phyloP scores from a whole-genome alignment of 2,329 filamentous ascomycete genomes.

The Rhynchosporium secalis region DNA sequence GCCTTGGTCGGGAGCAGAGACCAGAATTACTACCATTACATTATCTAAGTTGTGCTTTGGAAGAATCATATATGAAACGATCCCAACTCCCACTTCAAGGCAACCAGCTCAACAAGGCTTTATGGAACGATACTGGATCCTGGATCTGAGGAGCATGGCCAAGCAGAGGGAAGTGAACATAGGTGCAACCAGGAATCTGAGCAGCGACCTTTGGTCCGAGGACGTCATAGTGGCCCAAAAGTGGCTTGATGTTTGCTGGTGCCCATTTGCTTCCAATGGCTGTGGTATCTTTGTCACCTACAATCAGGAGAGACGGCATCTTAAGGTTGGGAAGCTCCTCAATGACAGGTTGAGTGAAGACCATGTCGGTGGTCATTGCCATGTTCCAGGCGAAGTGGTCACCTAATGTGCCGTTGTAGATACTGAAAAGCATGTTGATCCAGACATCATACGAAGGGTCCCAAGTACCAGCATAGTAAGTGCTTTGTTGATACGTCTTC shows the following conservation, averaged over 20 bases:
- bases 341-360: slow-evolving; percentile 53
- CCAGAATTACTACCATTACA: background rate
- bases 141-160: slow-evolving; percentile 57
- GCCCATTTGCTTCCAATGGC: slow-evolving; percentile 55
- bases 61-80: background rate
- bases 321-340: slow-evolving; percentile 51
- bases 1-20: background rate
- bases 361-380: slow-evolving; percentile 54
- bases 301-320: slow-evolving; percentile 49
- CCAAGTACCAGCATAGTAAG: slow-evolving; percentile 54
- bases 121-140: slow-evolving; percentile 48
- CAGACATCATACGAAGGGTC: slow-evolving; percentile 52
- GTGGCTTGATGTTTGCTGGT: slow-evolving; percentile 44
- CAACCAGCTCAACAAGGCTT: slow-evolving; percentile 49
- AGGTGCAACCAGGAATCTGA: slow-evolving; percentile 46
- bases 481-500: slow-evolving; percentile 48
- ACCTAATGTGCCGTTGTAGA: slow-evolving; percentile 49
- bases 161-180: slow-evolving; percentile 50
- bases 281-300: slow-evolving; percentile 54
- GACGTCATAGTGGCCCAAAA: slow-evolving; percentile 51
- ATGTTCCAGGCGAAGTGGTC: slow-evolving; percentile 49
- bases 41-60: background rate
- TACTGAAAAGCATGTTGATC: slow-evolving; percentile 55
- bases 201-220: slow-evolving; percentile 48
- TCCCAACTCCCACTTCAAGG: slow-evolving; percentile 48